phyloP scores from a whole-genome alignment of 2,329 filamentous ascomycete species.

The Clarireedia hainanense region DNA sequence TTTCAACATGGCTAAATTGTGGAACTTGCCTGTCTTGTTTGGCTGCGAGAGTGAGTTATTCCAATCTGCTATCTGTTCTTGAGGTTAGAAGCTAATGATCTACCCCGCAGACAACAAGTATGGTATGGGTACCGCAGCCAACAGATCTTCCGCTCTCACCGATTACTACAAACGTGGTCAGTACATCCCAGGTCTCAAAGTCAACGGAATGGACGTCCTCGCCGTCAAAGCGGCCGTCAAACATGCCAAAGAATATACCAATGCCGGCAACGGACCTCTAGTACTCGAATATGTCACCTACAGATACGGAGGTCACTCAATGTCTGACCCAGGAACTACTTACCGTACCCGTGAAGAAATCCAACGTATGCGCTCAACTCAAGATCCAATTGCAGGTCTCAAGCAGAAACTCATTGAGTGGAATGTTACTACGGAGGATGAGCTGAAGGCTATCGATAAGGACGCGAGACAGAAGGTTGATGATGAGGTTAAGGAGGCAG shows the following conservation, averaged over 20 bases:
- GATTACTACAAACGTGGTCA: conserved; percentile 99
- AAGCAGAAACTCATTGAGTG: conserved; percentile 98
- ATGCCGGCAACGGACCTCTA: conserved; percentile 78
- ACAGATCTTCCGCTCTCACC: conserved; percentile 88
- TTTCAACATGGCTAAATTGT: conserved; percentile 99
- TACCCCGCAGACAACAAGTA: conserved; percentile 87
- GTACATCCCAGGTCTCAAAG: conserved; percentile 98
- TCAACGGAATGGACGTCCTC: conserved; percentile 99
- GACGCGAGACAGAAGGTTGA: conserved; percentile 79
- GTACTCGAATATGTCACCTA: conserved; percentile 99
- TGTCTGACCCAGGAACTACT: conserved; percentile 98
- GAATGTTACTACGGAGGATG: conserved; percentile 83
- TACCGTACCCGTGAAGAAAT: conserved; percentile 99
- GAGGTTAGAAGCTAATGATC: background rate
- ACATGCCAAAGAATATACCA: conserved; percentile 85
- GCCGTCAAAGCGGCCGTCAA: conserved; percentile 94
- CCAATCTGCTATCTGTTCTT: background rate
- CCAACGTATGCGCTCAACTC: conserved; percentile 97
- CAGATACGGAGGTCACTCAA: conserved; percentile 98
- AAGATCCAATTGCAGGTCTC: conserved; percentile 94
- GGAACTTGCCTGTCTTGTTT: conserved; percentile 92
- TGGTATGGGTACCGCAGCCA: conserved; percentile 96
- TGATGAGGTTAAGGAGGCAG: conserved; percentile 81
- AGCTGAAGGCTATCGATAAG: conserved; percentile 95
- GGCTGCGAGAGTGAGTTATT: conserved; percentile 84